Base-by-base conservation (phyloP, 371 early-diverging fungal species). In the Mucor velutinosus region DNA sequence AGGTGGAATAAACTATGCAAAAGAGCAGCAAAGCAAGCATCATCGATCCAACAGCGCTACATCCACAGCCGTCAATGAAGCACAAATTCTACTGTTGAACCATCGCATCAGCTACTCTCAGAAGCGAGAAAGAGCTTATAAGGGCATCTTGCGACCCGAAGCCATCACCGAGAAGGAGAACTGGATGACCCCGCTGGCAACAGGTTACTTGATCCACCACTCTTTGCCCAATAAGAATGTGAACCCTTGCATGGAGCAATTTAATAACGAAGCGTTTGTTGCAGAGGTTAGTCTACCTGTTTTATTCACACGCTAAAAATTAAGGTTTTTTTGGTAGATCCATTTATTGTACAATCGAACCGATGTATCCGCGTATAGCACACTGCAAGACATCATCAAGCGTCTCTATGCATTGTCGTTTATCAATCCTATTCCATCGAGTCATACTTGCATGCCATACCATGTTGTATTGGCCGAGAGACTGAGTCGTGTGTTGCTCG, bases 111-210 rank as follows among this genome's bases (percentile, higher is more conserved):
- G 79, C 3, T 69, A 78, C 29, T 74, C 79, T 21, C 69, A 76
- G 8, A 69, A 78, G 21, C 70, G 75, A 45, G 69, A 71, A 14
- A 64, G 74, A 15, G 60, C 73, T 11, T 70, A 60, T 8, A 57
- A 68, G 23, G 68, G 72, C 15, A 68, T 72, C 7, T 47, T 75
- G 1, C 37, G 53, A 14, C 65, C 39, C 27, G 72, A 61, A 21
- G 64, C 62, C 6, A 41, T 66, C 47, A 39, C 72, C 11, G 62
- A 61, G 45, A 56, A 57, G 53, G 76, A 71, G 57, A 67, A 60
- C 21, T 75, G 79, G 70, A 77, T 83, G 45, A 58, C 76, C 4
- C 83, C 83, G 6, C 69, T 83, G 29, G 76, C 83, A 4, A 83
- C 75, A 29, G 83, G 81, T 1, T 83, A 83, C 61, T 27, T 83